Conservation (phyloP, 805 yeast genomes). For the Kluyveromyces siamensis region DNA sequence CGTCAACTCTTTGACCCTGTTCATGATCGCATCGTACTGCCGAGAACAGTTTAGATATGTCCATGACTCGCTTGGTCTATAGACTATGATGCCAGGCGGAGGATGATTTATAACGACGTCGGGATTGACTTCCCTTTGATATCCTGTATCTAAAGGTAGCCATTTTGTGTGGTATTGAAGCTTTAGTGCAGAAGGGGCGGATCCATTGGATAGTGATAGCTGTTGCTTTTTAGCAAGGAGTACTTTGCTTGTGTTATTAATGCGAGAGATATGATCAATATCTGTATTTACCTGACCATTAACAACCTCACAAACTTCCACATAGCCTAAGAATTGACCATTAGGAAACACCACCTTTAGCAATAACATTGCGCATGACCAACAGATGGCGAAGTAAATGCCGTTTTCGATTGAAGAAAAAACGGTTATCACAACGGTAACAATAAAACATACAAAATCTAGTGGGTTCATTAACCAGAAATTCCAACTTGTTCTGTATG, state of each 20-base stretch:
- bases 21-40: constrained; percentile 61
- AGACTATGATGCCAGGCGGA: constrained; percentile 85
- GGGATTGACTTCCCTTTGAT: constrained; percentile 41
- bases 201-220: background rate
- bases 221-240: background rate
- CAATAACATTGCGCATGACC: constrained; percentile 66
- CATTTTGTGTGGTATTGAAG: constrained; percentile 49
- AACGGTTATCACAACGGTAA: constrained; percentile 66
- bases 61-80: constrained; percentile 72
- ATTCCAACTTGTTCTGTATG: constrained; percentile 55
- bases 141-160: constrained; percentile 47
- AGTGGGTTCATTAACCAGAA: constrained; percentile 68
- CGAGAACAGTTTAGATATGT: constrained; percentile 73
- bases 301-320: constrained; percentile 60
- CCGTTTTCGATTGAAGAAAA: constrained; percentile 79
- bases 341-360: constrained; percentile 72
- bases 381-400: constrained; percentile 82
- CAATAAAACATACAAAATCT: constrained; percentile 63
- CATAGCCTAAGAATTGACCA: constrained; percentile 75
- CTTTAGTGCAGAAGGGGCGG: constrained; percentile 4
- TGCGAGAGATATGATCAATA: background rate
- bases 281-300: constrained; percentile 12
- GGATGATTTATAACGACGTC: constrained; percentile 59
- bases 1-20: constrained; percentile 53
- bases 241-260: background rate